phyloP scores from a whole-genome alignment of 768 basidiomycete species.

The Suillus hirtellus region DNA sequence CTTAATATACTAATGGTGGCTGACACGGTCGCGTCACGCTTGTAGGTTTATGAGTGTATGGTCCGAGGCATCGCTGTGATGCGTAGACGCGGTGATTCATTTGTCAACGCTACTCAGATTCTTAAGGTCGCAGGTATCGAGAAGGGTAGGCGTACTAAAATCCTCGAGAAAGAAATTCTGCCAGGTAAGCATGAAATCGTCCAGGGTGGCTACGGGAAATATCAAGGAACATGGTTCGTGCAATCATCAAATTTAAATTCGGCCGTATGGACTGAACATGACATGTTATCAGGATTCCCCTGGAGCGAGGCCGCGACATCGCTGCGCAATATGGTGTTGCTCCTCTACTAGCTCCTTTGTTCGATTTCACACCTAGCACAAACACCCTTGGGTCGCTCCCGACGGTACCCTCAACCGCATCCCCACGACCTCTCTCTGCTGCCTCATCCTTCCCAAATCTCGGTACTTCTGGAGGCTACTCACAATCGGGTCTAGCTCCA shows the following conservation, averaged over 20 bases:
- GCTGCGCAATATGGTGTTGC: constrained; percentile 91
- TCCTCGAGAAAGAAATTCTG: constrained; percentile 94
- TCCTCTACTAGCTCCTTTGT: constrained; percentile 82
- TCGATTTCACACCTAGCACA: constrained; percentile 87
- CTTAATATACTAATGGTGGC: not conserved
- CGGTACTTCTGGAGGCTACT: constrained; percentile 41
- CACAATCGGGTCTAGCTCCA: constrained; percentile 65
- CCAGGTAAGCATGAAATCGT: constrained; percentile 97
- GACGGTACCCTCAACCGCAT: constrained; percentile 43
- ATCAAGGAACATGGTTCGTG: constrained; percentile 95
- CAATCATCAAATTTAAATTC: constrained; percentile 12
- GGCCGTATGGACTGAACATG: constrained; percentile 14
- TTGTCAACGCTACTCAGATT: constrained; percentile 98
- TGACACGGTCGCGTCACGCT: constrained; percentile 22
- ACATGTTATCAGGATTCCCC: constrained; percentile 75
- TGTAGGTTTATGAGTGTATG: constrained; percentile 96
- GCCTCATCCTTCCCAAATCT: constrained; percentile 66
- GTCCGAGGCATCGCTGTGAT: constrained; percentile 98
- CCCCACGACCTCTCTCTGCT: constrained; percentile 66
- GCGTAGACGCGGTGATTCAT: constrained; percentile 92
- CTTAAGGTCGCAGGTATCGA: constrained; percentile 98
- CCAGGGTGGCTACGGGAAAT: constrained; percentile 98
- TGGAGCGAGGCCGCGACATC: constrained; percentile 91
- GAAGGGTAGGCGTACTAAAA: constrained; percentile 95
- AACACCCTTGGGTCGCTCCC: constrained; percentile 71